Conservation (phyloP, 768 basidiomycete genomes). For the Cystobasidium onofrii region DNA sequence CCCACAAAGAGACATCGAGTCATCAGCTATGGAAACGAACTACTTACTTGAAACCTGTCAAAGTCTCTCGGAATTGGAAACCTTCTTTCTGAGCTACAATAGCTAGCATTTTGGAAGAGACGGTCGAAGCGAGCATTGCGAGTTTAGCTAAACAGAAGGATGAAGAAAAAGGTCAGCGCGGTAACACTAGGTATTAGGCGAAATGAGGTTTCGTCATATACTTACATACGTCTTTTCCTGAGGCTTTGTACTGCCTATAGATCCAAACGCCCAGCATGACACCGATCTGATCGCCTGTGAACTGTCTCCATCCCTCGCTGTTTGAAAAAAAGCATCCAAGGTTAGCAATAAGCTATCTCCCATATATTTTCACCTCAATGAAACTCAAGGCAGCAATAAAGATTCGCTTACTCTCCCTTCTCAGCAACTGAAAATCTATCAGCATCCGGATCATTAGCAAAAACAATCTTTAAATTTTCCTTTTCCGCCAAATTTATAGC, state of each 20-base stretch:
- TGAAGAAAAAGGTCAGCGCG: neutral
- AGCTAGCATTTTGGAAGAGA: conserved; percentile 82
- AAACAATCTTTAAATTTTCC: conserved; percentile 56
- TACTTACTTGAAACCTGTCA: conserved; percentile 82
- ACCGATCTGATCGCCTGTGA: conserved; percentile 81
- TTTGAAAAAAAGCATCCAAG: too few species aligned
- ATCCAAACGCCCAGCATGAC: conserved; percentile 50
- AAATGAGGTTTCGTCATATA: neutral
- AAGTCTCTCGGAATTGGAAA: conserved; percentile 73
- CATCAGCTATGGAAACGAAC: neutral
- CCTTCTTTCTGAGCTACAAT: conserved; percentile 66
- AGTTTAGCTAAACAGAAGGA: conserved; percentile 51
- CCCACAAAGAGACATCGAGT: neutral
- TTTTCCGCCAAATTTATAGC: conserved; percentile 59
- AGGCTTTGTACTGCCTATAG: conserved; percentile 49
- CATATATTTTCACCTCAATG: too few species aligned
- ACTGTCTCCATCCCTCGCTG: conserved; percentile 57
- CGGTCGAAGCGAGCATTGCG: conserved; percentile 80
- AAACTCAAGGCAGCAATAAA: conserved; percentile 33
- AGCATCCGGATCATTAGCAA: conserved; percentile 84
- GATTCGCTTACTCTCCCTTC: conserved; percentile 50
- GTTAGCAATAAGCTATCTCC: too few species aligned
- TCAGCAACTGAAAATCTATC: conserved; percentile 75
- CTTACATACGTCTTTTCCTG: conserved; percentile 51
- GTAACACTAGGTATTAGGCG: too few species aligned